Evolutionary conservation across 371 early-diverging fungal species (phyloP), one percentile per base, ranked within the genome.

Genomic region (Zychaea mexicana): DNA sequence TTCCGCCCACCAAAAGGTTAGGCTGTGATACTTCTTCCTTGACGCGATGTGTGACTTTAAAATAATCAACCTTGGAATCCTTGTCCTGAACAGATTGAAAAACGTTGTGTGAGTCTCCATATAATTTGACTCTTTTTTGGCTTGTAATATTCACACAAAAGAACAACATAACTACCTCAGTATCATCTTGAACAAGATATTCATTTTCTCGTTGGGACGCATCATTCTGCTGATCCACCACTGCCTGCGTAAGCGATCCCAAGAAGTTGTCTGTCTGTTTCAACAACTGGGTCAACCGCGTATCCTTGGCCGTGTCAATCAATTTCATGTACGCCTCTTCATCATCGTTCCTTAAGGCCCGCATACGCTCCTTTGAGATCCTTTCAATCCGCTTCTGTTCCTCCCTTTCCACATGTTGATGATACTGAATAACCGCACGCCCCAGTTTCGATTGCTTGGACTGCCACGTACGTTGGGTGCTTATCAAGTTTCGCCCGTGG

Each of bases 301-400:
- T 95, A 74, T 98, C 96, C 79, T 98, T 98, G 45, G 93, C 91
- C 76, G 95, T 81, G 72, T 96, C 96, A 66, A 98, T 86, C 57
- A 98, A 85, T 71, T 94, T 92, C 79, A 96, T 78, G 72, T 98
- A 98, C 0, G 95, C 97, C 61, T 94, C 96, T 80, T 98, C 98
- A 82, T 98, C 95, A 83, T 96, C 94, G 58, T 89, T 85, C 72
- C 93, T 93, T 69, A 98, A 83, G 17, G 97, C 96, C 64, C 90
- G 88, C 57, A 98, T 83, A 93, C 98, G 97, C 75, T 98, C 97
- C 76, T 92, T 93, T 1, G 93, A 86, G 12, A 92, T 73, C 28
- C 92, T 85, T 69, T 94, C 93, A 21, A 82, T 71, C 46, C 92
- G 87, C 74, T 90, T 91, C 70, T 92, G 92, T 67, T 97, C 97